Evolutionary conservation across 1,284 basidiomycete genomes (phyloP).

Genomic region (Apiotrichum veenhuisii): DNA sequence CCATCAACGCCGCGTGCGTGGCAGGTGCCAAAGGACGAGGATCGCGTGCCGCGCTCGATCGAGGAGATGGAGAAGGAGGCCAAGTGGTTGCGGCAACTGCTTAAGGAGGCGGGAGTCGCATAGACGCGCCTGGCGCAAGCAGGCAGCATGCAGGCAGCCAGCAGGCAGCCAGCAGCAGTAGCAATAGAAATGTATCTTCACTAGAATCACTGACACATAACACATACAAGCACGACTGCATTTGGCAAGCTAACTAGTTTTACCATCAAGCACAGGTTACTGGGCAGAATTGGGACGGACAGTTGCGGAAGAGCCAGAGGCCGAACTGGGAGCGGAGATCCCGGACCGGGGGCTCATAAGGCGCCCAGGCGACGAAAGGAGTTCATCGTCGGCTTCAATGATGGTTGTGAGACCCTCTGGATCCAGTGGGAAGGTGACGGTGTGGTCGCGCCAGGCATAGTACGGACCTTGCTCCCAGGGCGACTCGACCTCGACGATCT

Average conservation of each 20-base stretch:
- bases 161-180: not conserved
- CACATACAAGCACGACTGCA: too few relatives aligned
- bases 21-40: constrained; percentile 62
- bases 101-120: not conserved
- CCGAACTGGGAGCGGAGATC: not conserved
- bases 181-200: not conserved
- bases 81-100: constrained; percentile 53
- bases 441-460: not conserved
- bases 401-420: not conserved
- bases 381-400: not conserved
- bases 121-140: not conserved
- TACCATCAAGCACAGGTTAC: not conserved
- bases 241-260: not conserved
- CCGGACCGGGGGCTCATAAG: not conserved
- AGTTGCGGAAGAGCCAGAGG: not conserved
- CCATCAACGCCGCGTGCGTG: constrained; percentile 35
- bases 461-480: not conserved
- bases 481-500: not conserved
- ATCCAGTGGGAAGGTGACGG: not conserved
- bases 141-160: too few relatives aligned
- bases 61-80: constrained; percentile 77
- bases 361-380: not conserved
- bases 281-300: not conserved
- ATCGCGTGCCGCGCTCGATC: constrained; percentile 61
- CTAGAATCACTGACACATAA: not conserved